These are phyloP conservation scores for Paragyromitra xinjiangensis DNA, from an alignment of 495 filamentous ascomycete species.

Conservation along the genomic window DNA sequence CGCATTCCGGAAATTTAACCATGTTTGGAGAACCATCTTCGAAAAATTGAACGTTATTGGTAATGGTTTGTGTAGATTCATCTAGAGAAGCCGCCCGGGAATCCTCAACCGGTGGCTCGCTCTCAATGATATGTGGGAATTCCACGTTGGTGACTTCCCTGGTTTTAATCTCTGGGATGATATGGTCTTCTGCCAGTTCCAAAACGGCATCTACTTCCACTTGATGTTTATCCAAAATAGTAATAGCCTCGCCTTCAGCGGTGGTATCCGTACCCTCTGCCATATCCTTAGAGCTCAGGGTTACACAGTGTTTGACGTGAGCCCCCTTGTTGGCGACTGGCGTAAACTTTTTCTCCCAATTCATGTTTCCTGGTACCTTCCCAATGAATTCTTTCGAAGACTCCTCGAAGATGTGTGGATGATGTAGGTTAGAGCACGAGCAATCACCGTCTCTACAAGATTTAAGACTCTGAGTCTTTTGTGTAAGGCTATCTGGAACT, in stretches of 20 bases:
- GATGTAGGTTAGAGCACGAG: background rate
- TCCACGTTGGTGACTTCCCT: background rate
- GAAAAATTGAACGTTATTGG: background rate
- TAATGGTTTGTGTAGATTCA: constrained; percentile 16
- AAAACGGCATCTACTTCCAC: background rate
- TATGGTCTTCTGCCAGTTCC: background rate
- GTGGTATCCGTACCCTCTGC: background rate
- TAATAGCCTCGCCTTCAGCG: background rate
- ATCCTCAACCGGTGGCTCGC: background rate
- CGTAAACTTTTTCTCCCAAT: constrained; percentile 26
- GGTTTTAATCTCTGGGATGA: background rate
- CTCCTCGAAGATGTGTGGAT: background rate
- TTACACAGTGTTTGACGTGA: constrained; percentile 8
- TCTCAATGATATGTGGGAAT: background rate
- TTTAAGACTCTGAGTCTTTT: background rate
- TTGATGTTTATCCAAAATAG: background rate
- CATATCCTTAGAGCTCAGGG: constrained; percentile 8
- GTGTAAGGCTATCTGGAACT: constrained; percentile 7
- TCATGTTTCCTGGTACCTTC: constrained; percentile 34
- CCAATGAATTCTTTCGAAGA: constrained; percentile 24
- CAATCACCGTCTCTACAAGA: constrained; percentile 8
- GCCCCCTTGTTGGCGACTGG: background rate
- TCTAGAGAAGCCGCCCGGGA: too few relatives aligned
- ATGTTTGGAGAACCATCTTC: background rate
- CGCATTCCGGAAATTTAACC: background rate